phyloP scores from a whole-genome alignment of 768 basidiomycete genomes.

The Coprinopsis cinerea region DNA sequence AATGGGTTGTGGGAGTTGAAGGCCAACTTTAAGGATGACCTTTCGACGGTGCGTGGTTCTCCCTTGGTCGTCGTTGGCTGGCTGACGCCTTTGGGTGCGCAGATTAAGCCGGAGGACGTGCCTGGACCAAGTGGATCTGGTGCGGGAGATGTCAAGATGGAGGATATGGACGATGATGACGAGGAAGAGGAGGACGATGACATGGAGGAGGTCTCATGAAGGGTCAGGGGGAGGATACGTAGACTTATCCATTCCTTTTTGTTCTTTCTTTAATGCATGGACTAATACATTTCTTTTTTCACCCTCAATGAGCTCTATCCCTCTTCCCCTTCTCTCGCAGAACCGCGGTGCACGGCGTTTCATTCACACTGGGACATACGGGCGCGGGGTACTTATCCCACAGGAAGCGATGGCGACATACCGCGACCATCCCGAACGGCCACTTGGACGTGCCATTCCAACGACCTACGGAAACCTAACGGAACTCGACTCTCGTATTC shows the following conservation, averaged over 20 bases:
- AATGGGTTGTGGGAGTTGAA: conserved; percentile 79
- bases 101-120: conserved; percentile 44
- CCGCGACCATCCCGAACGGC: background rate
- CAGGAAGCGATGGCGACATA: too few relatives aligned
- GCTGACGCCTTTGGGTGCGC: background rate
- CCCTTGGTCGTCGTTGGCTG: background rate
- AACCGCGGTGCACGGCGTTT: too few relatives aligned
- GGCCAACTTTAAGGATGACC: conserved; percentile 63
- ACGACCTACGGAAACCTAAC: background rate
- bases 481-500: too few relatives aligned
- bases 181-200: conserved; percentile 58
- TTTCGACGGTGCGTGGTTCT: conserved; percentile 36
- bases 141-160: conserved; percentile 40
- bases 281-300: background rate
- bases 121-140: conserved; percentile 31
- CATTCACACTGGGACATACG: too few relatives aligned
- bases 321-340: too few relatives aligned
- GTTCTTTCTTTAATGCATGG: background rate
- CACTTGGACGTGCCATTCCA: too few relatives aligned
- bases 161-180: conserved; percentile 47
- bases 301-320: too few relatives aligned
- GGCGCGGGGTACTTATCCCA: too few relatives aligned
- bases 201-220: conserved; percentile 70
- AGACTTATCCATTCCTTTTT: background rate
- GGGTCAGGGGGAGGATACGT: background rate